phyloP scores from a whole-genome alignment of 2,329 filamentous ascomycete species.

The Arthrinium puccinioides region DNA sequence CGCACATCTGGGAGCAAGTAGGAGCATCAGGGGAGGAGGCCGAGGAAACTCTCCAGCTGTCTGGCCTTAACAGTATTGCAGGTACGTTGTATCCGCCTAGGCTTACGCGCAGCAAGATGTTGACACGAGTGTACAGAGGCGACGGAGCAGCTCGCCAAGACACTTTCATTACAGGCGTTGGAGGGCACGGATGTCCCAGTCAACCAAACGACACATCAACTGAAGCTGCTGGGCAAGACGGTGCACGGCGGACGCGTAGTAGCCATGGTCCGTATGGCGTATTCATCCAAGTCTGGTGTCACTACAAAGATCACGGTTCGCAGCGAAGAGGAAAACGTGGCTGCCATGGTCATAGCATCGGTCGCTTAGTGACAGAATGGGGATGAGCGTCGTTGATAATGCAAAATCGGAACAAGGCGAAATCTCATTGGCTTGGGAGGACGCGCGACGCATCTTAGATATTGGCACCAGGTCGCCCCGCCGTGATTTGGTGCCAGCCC shows the following conservation, averaged over 20 bases:
- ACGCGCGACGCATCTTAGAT: too few relatives aligned
- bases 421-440: conserved; percentile 8
- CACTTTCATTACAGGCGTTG: conserved; percentile 83
- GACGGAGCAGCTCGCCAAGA: conserved; percentile 80
- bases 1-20: conserved; percentile 90
- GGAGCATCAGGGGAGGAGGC: conserved; percentile 84
- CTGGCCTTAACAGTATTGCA: conserved; percentile 83
- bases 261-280: conserved; percentile 85
- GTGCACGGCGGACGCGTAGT: conserved; percentile 85
- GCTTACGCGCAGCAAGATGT: conserved; percentile 6
- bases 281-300: conserved; percentile 83
- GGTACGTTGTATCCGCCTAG: conserved; percentile 64
- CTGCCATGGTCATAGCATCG: conserved; percentile 74
- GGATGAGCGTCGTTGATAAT: conserved; percentile 18
- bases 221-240: conserved; percentile 95
- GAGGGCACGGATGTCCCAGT: conserved; percentile 90
- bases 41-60: conserved; percentile 83
- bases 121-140: conserved; percentile 56
- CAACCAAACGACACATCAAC: conserved; percentile 82
- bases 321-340: conserved; percentile 88
- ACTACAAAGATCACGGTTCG: conserved; percentile 93
- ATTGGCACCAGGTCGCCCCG: too few relatives aligned
- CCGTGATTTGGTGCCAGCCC: too few relatives aligned
- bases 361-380: conserved; percentile 54
- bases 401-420: conserved; percentile 21